Conservation (phyloP, 352 stramenopile species). For the Blastocystis sp. region DNA sequence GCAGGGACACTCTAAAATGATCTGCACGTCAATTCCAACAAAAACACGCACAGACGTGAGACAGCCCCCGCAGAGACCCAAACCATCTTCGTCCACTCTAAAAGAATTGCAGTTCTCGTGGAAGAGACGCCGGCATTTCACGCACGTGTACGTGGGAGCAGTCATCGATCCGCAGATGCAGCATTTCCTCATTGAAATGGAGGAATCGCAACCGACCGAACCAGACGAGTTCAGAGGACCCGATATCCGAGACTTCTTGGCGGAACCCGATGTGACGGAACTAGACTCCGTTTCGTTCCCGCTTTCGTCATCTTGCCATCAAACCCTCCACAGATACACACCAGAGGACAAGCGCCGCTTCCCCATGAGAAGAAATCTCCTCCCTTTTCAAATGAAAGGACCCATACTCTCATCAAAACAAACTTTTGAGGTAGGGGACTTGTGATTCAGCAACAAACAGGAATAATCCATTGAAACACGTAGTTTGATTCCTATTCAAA, state of each 20-base stretch:
- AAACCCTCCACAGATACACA: not conserved
- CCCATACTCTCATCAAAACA: too few relatives aligned
- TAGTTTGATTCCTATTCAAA: too few relatives aligned
- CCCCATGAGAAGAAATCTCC: not conserved
- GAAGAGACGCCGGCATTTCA: constrained; percentile 31
- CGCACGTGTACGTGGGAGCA: not conserved
- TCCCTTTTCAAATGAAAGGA: too few relatives aligned
- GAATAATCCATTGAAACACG: too few relatives aligned
- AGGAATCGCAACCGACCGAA: not conserved
- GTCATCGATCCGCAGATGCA: not conserved
- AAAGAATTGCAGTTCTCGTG: constrained; percentile 32
- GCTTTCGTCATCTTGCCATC: constrained; percentile 7
- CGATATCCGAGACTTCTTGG: not conserved
- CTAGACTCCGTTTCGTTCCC: not conserved
- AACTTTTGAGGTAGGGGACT: too few relatives aligned
- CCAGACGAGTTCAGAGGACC: not conserved
- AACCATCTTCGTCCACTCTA: not conserved
- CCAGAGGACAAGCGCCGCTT: constrained; percentile 21
- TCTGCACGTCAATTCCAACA: not conserved
- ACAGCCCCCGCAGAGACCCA: constrained; percentile 7
- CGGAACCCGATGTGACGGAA: not conserved
- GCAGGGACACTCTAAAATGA: constrained; percentile 50
- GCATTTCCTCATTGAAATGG: not conserved
- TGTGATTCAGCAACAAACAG: too few relatives aligned
- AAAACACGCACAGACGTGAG: not conserved